Base-by-base conservation (phyloP, 768 basidiomycete genomes). In the Fistulinella prunicolor region DNA sequence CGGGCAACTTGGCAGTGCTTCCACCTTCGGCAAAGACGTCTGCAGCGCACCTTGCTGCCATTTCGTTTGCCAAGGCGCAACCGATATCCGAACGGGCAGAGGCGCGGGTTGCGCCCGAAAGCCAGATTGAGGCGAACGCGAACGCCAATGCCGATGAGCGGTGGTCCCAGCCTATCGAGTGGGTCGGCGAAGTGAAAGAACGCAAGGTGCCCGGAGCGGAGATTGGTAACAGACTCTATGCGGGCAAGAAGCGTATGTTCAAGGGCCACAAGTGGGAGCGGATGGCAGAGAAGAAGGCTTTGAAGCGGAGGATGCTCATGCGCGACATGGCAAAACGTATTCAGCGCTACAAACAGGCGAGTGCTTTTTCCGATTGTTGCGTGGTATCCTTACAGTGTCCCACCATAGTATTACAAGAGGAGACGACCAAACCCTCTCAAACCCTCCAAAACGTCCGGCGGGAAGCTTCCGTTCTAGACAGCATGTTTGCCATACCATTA, bases 181-280 rank as follows among this genome's bases (percentile, higher is more conserved):
- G 81, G 53, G 66, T 74, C 41, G 71, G 69, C 38, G 67, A 66
- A 26, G 53, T 60, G 19, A 63, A 68, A 57, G 64, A 68, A 46
- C 75, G 72, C 62, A 63, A 61, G 34, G 70, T 71, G 24, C 61
- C 70, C 47, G 79, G 85, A 47, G 69, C 77, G 42, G 73, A 83
- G 49, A 59, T 74, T 58, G 85, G 85, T 29, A 76, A 77, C 53
- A 75, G 79, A 46, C 67, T 91, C 56, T 93, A 92, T 55, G 80
- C 83, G 9, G 82, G 75, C 49, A 86, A 79, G 78, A 86, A 82
- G 75, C 73, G 78, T 53, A 92, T 92, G 89, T 92, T 93, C 81
- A 93, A 92, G 75, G 89, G 89, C n/a, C 89, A 92, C 74, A 86
- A 79, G 58, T 90, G 86, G 85, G 85, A 92, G 70, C 78, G 86